Evolutionary conservation across 148 eudicot species (phyloP).

Genomic region (Rhododendron griersonianum): DNA sequence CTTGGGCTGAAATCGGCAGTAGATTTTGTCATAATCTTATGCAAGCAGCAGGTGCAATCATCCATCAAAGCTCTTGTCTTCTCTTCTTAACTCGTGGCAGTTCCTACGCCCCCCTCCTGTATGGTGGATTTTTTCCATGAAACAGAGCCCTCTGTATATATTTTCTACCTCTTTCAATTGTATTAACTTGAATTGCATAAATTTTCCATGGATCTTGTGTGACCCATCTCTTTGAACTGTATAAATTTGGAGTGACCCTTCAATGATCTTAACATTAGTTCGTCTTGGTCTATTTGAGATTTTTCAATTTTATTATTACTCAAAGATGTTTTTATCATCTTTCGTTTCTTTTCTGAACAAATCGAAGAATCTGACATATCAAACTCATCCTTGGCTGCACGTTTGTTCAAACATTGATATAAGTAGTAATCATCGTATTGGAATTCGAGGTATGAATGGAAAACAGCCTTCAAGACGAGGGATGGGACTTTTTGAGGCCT

Average conservation of each 20-base stretch:
- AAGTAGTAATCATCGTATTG: neutral
- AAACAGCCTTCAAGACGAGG: neutral
- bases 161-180: neutral
- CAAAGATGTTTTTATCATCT: neutral
- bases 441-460: neutral
- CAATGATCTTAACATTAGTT: neutral
- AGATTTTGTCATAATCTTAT: neutral
- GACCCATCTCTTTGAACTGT: neutral
- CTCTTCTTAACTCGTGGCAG: neutral
- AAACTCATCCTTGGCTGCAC: neutral
- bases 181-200: neutral
- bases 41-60: neutral
- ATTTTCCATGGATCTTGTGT: neutral
- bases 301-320: neutral
- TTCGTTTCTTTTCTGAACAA: neutral
- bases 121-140: neutral
- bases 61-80: neutral
- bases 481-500: neutral
- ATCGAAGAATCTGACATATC: neutral
- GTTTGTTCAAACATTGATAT: neutral
- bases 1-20: constrained; percentile 1
- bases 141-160: neutral
- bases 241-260: neutral
- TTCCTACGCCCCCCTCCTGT: neutral
- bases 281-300: neutral